These are phyloP conservation scores for Cardamine resedifolia DNA, from an alignment of 345 rosid genomes.

Conservation along the genomic window DNA sequence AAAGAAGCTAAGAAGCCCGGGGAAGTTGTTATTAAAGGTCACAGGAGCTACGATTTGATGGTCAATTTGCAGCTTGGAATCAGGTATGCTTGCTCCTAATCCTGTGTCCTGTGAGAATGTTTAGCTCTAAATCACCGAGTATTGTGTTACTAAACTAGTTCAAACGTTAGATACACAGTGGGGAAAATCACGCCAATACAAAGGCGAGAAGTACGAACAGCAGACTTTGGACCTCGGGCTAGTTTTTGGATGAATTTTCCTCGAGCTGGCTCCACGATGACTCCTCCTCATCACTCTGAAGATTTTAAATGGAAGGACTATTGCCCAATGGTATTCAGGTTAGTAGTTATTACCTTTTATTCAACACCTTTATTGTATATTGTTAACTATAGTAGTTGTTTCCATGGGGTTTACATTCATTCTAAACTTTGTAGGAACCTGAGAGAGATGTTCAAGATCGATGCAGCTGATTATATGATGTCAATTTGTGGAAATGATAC, in stretches of 20 bases:
- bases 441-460: conserved; percentile 98
- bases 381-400: neutral
- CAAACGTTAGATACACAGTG: conserved; percentile 75
- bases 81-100: conserved; percentile 51
- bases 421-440: conserved; percentile 60
- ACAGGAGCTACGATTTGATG: conserved; percentile 96
- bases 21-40: conserved; percentile 94
- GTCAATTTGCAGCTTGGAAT: conserved; percentile 95
- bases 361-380: neutral
- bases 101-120: conserved; percentile 8
- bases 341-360: conserved; percentile 7
- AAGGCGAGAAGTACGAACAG: conserved; percentile 77
- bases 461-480: conserved; percentile 99
- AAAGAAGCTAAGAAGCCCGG: conserved; percentile 92
- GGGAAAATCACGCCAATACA: conserved; percentile 97
- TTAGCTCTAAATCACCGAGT: neutral
- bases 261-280: conserved; percentile 80
- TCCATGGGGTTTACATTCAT: neutral
- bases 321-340: conserved; percentile 99
- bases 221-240: conserved; percentile 92
- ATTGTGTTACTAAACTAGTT: conserved; percentile 26
- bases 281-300: conserved; percentile 91
- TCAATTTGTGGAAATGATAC: conserved; percentile 98
- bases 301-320: conserved; percentile 98
- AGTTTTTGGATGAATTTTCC: conserved; percentile 99